Base-by-base conservation (phyloP, 192 early-diverging fungal species). In the Dissophora ornata region DNA sequence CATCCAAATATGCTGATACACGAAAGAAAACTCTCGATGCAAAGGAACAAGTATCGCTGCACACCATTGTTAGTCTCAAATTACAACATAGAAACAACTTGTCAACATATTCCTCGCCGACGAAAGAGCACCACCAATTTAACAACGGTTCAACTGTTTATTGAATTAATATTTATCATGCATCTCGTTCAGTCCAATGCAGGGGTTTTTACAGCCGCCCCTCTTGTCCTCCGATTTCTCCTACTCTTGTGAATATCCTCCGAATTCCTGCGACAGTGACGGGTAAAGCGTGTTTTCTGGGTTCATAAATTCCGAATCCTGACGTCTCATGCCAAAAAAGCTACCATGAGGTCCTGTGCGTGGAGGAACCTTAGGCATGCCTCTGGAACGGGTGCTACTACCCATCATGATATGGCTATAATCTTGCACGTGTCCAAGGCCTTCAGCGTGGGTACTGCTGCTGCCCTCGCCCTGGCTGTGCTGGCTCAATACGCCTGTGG, bases 261-360 rank as follows among this genome's bases (percentile, higher is more conserved):
- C 16, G 16, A 55, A 66, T 4, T 77, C 58, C 40, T 67, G 63
- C 9, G 73, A 62, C 10, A 77, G 73, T 16, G 73, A 77, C 5
- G 73, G 73, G 15, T 77, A 77, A 44, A 77, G 25, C 9, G 73
- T 40, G 34, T 67, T 77, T 48, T 60, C 57, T 0, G 73, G 73
- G 34, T 77, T 77, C 42, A 77, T 18, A 33, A 53, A 77, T 29
- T 77, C 73, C 8, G 73, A 77, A 36, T 77, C 73, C 21, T 77
- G 52, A 34, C 73, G 73, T 21, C 46, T 45, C 36, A 77, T 67
- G 3, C 73, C 73, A 67, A 77, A 77, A 32, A 77, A 77, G 21
- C 73, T 77, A 4, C 73, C 73, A 42, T 77, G 47, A 15, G 73
- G 64, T 45, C 73, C 73, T 15, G 38, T 57, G n/a, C 65, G 64